phyloP scores from a whole-genome alignment of 805 yeast species.

The Metschnikowia gelsemii region DNA sequence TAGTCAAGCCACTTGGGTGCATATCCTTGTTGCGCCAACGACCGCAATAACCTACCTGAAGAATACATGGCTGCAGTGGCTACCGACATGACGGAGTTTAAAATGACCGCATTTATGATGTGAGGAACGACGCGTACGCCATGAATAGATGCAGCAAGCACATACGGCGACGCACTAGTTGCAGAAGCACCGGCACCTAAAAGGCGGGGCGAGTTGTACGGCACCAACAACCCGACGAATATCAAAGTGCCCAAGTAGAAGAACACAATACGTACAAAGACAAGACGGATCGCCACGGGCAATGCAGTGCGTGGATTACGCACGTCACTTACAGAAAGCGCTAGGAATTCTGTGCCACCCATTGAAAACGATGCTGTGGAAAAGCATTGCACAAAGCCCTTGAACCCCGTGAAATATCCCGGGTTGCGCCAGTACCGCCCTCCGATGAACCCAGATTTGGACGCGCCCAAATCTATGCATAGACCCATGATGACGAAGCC shows the following conservation, averaged over 20 bases:
- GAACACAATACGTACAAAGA: constrained; percentile 38
- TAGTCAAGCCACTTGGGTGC: constrained; percentile 33
- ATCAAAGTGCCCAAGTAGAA: constrained; percentile 43
- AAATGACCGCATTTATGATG: constrained; percentile 33
- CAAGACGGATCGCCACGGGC: constrained; percentile 43
- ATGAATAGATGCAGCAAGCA: constrained; percentile 29
- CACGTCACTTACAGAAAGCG: constrained; percentile 40
- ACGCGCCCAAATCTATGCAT: constrained; percentile 37
- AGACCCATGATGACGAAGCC: constrained; percentile 45
- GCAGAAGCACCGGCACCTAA: constrained; percentile 36
- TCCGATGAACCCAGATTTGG: constrained; percentile 34
- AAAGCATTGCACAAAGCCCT: constrained; percentile 41
- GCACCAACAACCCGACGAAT: constrained; percentile 41
- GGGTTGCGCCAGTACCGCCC: constrained; percentile 43
- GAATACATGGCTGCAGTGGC: constrained; percentile 34
- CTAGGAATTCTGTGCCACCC: constrained; percentile 43
- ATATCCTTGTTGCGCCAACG: constrained; percentile 29
- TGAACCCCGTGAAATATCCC: constrained; percentile 37
- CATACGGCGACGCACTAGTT: constrained; percentile 31
- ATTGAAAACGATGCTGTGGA: constrained; percentile 42
- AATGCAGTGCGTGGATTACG: constrained; percentile 39
- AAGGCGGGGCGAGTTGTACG: constrained; percentile 31
- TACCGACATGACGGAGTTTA: constrained; percentile 32
- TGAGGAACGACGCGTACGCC: constrained; percentile 31
- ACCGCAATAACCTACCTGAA: constrained; percentile 24